Evolutionary conservation across 2,329 filamentous ascomycete genomes (phyloP).

Genomic region (Trichoderma atroviride): DNA sequence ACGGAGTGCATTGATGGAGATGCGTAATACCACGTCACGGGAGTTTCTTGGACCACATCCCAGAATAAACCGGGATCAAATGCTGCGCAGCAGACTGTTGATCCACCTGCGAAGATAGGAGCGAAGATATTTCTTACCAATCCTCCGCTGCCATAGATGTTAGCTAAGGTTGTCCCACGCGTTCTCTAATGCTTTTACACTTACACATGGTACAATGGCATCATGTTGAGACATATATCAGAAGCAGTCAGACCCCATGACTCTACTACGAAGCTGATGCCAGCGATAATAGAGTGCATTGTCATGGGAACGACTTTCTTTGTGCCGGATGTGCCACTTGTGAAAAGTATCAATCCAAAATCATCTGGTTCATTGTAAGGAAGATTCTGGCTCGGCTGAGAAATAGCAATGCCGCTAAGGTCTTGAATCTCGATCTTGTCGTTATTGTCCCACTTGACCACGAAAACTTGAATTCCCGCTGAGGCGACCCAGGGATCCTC

Average conservation of each 20-base stretch:
- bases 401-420: conserved; percentile 27
- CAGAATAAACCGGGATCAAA: conserved; percentile 60
- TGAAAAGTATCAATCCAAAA: conserved; percentile 56
- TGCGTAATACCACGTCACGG: conserved; percentile 61
- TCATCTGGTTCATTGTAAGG: conserved; percentile 49
- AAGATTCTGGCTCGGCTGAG: conserved; percentile 12
- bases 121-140: conserved; percentile 58
- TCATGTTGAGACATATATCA: conserved; percentile 61
- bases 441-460: conserved; percentile 43
- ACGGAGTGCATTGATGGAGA: conserved; percentile 60
- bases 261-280: conserved; percentile 55
- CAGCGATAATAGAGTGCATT: conserved; percentile 52
- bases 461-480: conserved; percentile 43
- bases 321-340: conserved; percentile 60
- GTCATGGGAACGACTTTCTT: conserved; percentile 61
- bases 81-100: conserved; percentile 55
- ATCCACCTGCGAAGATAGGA: conserved; percentile 56
- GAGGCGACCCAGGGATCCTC: conserved; percentile 35
- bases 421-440: conserved; percentile 41
- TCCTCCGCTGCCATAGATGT: conserved; percentile 46
- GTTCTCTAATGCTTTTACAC: conserved; percentile 30
- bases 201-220: conserved; percentile 61
- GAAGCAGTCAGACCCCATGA: conserved; percentile 53
- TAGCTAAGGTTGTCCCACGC: conserved; percentile 4
- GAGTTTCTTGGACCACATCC: conserved; percentile 52